These are phyloP conservation scores for Wickerhamomyces rabaulensis DNA, from an alignment of 805 yeast genomes.

Conservation along the genomic window DNA sequence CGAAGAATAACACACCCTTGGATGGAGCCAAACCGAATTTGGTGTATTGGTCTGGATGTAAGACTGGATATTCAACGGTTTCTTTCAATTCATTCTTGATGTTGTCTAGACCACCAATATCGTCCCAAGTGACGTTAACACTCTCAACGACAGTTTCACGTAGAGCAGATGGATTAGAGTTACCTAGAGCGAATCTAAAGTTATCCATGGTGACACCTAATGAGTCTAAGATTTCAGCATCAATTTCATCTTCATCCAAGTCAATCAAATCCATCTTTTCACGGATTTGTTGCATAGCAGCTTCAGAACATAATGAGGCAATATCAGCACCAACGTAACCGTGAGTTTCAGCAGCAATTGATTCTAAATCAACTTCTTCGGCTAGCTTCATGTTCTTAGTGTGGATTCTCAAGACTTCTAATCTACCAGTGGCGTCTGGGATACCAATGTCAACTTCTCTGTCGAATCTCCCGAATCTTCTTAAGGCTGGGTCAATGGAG, in stretches of 20 bases:
- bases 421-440: slow-evolving; percentile 98
- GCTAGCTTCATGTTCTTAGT: slow-evolving; percentile 97
- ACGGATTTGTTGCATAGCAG: slow-evolving; percentile 99
- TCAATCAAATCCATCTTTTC: slow-evolving; percentile 99
- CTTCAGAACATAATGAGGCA: slow-evolving; percentile 98
- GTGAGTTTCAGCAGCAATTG: slow-evolving; percentile 95
- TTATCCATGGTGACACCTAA: slow-evolving; percentile 98
- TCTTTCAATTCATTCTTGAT: slow-evolving; percentile 96
- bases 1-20: slow-evolving; percentile 96
- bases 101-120: slow-evolving; percentile 96
- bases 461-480: slow-evolving; percentile 88
- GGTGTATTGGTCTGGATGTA: slow-evolving; percentile 98
- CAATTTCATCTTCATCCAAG: slow-evolving; percentile 92
- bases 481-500: slow-evolving; percentile 69
- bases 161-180: slow-evolving; percentile 96
- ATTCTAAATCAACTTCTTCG: slow-evolving; percentile 92
- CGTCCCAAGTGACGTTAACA: slow-evolving; percentile 99
- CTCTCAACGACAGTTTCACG: slow-evolving; percentile 99
- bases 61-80: slow-evolving; percentile 97
- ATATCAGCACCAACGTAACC: slow-evolving; percentile 99
- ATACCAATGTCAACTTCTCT: slow-evolving; percentile 89
- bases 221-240: slow-evolving; percentile 93
- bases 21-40: slow-evolving; percentile 98
- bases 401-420: slow-evolving; percentile 94
- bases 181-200: slow-evolving; percentile 95